A percentile compares a stretch with the other conserved stretches of the same genome.
Evolutionary conservation across 1,139 yeast species (phyloP).

Genomic region (Suhomyces taliae): DNA sequence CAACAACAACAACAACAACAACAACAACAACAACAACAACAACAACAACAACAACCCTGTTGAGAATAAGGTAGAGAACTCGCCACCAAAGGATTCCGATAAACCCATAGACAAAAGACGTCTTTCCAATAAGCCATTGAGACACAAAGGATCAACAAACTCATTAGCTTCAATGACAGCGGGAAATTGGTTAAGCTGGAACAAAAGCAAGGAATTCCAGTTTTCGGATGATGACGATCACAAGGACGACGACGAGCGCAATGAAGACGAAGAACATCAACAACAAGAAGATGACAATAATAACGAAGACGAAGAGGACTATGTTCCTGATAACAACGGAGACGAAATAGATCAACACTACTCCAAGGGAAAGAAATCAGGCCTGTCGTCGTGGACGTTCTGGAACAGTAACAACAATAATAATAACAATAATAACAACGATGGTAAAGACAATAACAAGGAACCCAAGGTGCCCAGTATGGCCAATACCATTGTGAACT

Average conservation of each 20-base stretch:
- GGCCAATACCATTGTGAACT: conserved; percentile 37
- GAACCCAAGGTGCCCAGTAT: conserved; percentile 13
- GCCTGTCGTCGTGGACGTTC: conserved; percentile 34
- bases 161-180: conserved; percentile 24
- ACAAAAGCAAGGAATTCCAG: conserved; percentile 6
- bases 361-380: conserved; percentile 23
- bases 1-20: no score
- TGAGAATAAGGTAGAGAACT: not conserved
- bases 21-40: no score
- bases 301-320: conserved; percentile 26
- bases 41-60: not conserved
- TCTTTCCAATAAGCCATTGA: conserved; percentile 1
- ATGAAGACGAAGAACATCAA: conserved; percentile 9
- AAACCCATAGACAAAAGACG: not conserved
- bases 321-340: conserved; percentile 25
- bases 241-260: conserved; percentile 7
- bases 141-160: conserved; percentile 19
- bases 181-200: conserved; percentile 17
- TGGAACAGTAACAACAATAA: conserved; percentile 27
- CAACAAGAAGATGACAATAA: conserved; percentile 15
- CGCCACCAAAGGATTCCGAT: not conserved
- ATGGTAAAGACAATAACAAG: conserved; percentile 12
- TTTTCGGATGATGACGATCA: conserved; percentile 5
- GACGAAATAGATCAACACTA: conserved; percentile 40
- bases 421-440: conserved; percentile 13